Evolutionary conservation across 2,329 filamentous ascomycete genomes (phyloP), one percentile per base, ranked within the genome.

Genomic region (Fusarium sp.): DNA sequence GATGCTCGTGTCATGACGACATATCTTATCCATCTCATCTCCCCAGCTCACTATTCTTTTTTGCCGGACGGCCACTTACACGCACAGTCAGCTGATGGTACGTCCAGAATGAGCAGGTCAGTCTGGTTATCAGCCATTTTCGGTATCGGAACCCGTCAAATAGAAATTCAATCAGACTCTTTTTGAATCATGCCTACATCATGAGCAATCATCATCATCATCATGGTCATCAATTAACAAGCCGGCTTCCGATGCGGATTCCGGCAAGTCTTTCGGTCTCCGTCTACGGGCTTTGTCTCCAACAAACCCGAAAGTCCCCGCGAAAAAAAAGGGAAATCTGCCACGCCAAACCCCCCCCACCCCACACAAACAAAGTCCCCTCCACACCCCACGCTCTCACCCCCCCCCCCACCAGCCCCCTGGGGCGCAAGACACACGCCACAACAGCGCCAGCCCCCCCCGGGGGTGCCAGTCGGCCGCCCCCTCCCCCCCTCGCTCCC

Each of bases 241-340:
- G 38, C 72, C 71, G 71, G 71, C 71, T 72, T 74, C 71, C 71
- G 71, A 74, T 52, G 47, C 71, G 71, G 71, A 61, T 56, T 74
- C 71, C 71, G 71, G 31, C 52, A 24, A 60, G 61, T 37, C 38
- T 37, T 72, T 72, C 68, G 71, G 71, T 74, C 71, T 74, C 71
- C 68, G 71, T 72, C 68, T 42, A 35, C 60, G 59, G 29, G 18
- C 29, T 62, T 16, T 50, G 22, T 62, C 71, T 66, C 71, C 64
- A 72, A 65, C 71, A 72, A 50, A 50, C 50, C 31, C 61, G 37
- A 47, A 40, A 69, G 35, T 22, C 62, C 60, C 61, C 56, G 27
- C 42, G 29, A n/a, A 29, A 29, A 29, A 31, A 24, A 47, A 4
- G 20, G 42, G 22, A 24, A 62, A 63, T 27, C 35, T 50, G 16